Conservation (phyloP, 192 early-diverging fungal species). For the Entrophospora sp. region DNA sequence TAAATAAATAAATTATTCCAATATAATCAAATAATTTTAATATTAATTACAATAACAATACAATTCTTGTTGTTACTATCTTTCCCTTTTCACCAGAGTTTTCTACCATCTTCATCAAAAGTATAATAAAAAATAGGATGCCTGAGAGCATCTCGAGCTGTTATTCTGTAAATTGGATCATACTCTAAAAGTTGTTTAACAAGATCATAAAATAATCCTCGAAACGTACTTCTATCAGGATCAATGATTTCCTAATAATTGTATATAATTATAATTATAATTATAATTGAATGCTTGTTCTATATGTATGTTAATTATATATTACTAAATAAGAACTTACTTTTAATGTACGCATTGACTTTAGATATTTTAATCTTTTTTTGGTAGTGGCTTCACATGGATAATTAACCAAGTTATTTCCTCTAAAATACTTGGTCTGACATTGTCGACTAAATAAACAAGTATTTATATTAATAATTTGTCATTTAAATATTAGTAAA, state of each 20-base stretch:
- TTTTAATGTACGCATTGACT: constrained; percentile 41
- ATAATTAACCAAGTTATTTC: constrained; percentile 36
- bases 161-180: constrained; percentile 71
- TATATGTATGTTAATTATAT: neutral
- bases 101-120: constrained; percentile 35
- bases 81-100: neutral
- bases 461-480: constrained; percentile 4
- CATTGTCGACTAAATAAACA: constrained; percentile 24
- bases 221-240: constrained; percentile 33
- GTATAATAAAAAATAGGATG: constrained; percentile 76
- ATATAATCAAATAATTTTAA: too few species aligned
- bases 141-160: constrained; percentile 72
- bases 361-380: constrained; percentile 55
- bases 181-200: constrained; percentile 65
- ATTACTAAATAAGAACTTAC: constrained; percentile 24
- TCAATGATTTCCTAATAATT: constrained; percentile 34
- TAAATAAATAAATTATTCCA: too few species aligned
- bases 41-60: too few species aligned
- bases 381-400: constrained; percentile 46
- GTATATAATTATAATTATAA: neutral
- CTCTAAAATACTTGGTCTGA: constrained; percentile 43
- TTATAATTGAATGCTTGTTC: neutral
- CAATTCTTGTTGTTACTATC: too few species aligned
- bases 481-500: neutral
- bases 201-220: constrained; percentile 57